Base-by-base conservation (phyloP, 805 yeast species). In the Starmerella davenportii region DNA sequence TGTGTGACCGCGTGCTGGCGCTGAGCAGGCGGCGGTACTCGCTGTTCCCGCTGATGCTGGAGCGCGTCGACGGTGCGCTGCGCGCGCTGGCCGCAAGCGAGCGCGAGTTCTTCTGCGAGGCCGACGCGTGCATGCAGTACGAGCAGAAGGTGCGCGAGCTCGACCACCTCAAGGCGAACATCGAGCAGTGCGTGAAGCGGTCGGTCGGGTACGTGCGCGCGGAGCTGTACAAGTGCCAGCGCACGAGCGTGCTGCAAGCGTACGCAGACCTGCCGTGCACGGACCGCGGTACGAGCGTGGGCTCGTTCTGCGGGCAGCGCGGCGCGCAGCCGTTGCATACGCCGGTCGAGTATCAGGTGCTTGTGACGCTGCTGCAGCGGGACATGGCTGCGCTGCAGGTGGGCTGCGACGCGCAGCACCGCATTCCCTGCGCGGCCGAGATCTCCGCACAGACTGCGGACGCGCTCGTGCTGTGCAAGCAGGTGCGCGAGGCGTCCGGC, bases 171-270 rank as follows among this genome's bases (percentile, higher is more conserved):
- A 38, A 39, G 21, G 25, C 31, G 17, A 45, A 44, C 16, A 21
- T 45, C 16, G 48, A 45, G 36, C 16, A 35, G 13, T 43, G 44
- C 34, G 30, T 44, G 3, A 33, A 28, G 18, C 28, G 30, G n/a
- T 41, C 43, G 18, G 21, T 38, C 7, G 19, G 13, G 2, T 14
- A 11, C 24, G 34, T 37, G 4, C 17, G 19, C 16, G 16, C 15
- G 11, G 32, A 29, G 32, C 32, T 29, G 19, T 29, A 29, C 13
- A n/a, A 29, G 8, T 15, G 19, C 19, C 8, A 29, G 8, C 16
- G 19, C 9, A 14, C 8, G 19, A 29, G 19, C 16, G 9, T 7
- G 25, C 25, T 23, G 9, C 25, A 24, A 13, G 4, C 2, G 15
- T 3, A 32, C n/a, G 25, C 29, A 13, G 9, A 21, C 7, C 7